A percentile compares a stretch with the other conserved stretches of the same genome.
Evolutionary conservation across 306 rosid genomes (phyloP).

Genomic region (Luffa aegyptiaca): DNA sequence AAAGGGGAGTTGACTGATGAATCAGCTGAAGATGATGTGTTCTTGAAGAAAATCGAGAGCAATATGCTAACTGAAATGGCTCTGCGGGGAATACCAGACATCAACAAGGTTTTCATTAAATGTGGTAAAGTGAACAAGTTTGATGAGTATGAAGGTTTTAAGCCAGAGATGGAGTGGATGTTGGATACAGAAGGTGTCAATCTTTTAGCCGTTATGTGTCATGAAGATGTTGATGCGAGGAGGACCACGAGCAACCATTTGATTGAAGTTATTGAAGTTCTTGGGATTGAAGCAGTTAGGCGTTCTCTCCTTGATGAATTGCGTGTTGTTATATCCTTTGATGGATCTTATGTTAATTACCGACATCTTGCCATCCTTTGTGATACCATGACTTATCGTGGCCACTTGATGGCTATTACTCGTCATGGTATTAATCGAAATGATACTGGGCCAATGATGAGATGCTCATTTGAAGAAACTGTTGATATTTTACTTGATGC

Average conservation of each 20-base stretch:
- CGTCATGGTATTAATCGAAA: conserved; percentile 95
- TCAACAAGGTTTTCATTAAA: conserved; percentile 87
- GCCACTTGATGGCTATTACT: conserved; percentile 98
- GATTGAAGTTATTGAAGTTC: conserved; percentile 96
- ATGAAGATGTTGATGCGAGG: conserved; percentile 80
- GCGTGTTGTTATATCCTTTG: conserved; percentile 93
- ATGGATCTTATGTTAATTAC: conserved; percentile 94
- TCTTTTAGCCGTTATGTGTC: conserved; percentile 89
- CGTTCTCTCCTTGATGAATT: conserved; percentile 76
- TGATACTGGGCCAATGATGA: conserved; percentile 99
- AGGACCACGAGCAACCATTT: conserved; percentile 95
- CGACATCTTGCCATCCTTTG: conserved; percentile 96
- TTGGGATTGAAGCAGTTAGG: conserved; percentile 98
- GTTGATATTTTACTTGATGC: conserved; percentile 98
- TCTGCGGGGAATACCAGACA: conserved; percentile 88
- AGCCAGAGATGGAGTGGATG: conserved; percentile 96
- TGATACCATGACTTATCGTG: conserved; percentile 96
- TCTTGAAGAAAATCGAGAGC: conserved; percentile 91
- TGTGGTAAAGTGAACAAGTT: conserved; percentile 72
- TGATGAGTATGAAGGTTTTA: conserved; percentile 73
- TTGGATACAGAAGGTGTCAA: conserved; percentile 97
- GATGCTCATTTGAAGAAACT: conserved; percentile 96
- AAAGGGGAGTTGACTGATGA: conserved; percentile 88
- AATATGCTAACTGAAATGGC: conserved; percentile 98
- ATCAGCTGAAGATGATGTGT: conserved; percentile 95